Conservation (phyloP, 1,139 yeast genomes). For the Blastobotrys apis region DNA sequence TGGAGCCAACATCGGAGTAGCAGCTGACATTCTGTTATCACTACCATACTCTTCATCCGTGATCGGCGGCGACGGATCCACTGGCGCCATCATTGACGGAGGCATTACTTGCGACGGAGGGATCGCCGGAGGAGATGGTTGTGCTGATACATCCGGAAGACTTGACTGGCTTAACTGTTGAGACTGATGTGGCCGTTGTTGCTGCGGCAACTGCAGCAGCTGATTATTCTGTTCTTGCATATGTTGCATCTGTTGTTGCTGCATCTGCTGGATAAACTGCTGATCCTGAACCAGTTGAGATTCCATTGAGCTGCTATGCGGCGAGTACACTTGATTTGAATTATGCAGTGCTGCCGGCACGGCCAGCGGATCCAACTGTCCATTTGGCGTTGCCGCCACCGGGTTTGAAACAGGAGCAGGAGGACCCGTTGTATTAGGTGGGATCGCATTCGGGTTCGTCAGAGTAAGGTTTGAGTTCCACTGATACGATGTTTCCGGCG, state of each 20-base stretch:
- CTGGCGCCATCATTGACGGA: too few species aligned
- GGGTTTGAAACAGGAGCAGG: too few species aligned
- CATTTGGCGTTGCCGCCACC: too few species aligned
- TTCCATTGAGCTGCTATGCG: neutral
- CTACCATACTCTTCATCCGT: too few species aligned
- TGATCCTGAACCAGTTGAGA: neutral
- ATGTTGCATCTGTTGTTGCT: neutral
- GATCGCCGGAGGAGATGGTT: neutral
- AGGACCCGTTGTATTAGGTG: too few species aligned
- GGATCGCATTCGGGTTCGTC: too few species aligned
- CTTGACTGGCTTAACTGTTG: neutral
- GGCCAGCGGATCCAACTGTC: too few species aligned
- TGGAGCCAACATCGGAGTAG: neutral
- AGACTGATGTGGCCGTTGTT: neutral
- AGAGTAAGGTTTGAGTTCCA: neutral
- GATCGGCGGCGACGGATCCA: too few species aligned
- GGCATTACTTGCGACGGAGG: too few species aligned
- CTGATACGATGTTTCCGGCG: neutral
- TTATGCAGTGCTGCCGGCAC: neutral
- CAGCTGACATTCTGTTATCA: neutral
- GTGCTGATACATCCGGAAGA: neutral
- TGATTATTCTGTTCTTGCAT: too few species aligned
- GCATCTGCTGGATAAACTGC: neutral
- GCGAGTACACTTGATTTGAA: neutral
- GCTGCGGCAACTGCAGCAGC: neutral